These are phyloP conservation scores for Takashimella koratensis DNA, from an alignment of 1,284 basidiomycete genomes.

Conservation along the genomic window DNA sequence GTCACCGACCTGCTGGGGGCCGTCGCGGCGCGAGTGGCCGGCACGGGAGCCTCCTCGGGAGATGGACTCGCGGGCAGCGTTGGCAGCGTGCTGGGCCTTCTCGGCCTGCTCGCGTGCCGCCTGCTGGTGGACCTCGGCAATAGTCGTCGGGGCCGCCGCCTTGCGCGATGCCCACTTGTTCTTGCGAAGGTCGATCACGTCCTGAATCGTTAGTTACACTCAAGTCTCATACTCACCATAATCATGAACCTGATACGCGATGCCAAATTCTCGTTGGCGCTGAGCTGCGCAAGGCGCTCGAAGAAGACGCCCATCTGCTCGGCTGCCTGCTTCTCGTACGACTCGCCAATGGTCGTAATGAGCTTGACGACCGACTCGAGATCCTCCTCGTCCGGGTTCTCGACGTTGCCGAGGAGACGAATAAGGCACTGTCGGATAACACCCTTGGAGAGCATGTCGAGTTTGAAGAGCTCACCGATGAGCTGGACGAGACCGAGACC, in stretches of 20 bases:
- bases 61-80: conserved; percentile 54
- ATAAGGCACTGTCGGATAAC: conserved; percentile 97
- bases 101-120: conserved; percentile 70
- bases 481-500: conserved; percentile 96
- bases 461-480: conserved; percentile 96
- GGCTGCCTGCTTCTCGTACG: conserved; percentile 63
- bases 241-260: conserved; percentile 95
- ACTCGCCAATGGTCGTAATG: conserved; percentile 78
- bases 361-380: conserved; percentile 94
- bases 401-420: conserved; percentile 85
- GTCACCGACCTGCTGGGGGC: conserved; percentile 62
- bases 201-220: conserved; percentile 54
- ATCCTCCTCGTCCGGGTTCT: conserved; percentile 95
- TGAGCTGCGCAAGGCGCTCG: conserved; percentile 76
- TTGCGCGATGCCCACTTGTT: conserved; percentile 74
- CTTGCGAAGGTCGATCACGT: conserved; percentile 81
- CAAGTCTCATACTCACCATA: conserved; percentile 58
- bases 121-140: conserved; percentile 84
- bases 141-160: conserved; percentile 77
- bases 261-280: conserved; percentile 68
- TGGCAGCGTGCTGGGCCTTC: conserved; percentile 58
- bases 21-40: conserved; percentile 65
- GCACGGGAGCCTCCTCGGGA: conserved; percentile 80
- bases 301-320: conserved; percentile 95
- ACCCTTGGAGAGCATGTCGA: conserved; percentile 87